phyloP scores from a whole-genome alignment of 768 basidiomycete species.

The Pilatotrama ljubarskyi region DNA sequence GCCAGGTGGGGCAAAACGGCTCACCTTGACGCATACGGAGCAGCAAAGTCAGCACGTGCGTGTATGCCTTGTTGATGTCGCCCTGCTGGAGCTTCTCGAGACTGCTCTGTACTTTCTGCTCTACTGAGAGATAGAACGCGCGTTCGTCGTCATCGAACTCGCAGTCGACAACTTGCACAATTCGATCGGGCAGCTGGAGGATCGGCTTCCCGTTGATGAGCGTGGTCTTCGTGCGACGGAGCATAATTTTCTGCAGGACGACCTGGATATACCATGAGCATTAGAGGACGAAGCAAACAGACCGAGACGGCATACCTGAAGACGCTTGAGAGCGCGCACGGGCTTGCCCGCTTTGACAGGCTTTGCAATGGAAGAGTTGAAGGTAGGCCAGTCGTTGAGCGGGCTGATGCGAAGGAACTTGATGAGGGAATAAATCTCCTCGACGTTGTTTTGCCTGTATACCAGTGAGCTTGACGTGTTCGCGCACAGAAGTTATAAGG shows the following conservation, averaged over 20 bases:
- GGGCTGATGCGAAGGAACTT: slow-evolving; percentile 87
- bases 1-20: slow-evolving; percentile 7
- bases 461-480: not conserved
- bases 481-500: not conserved
- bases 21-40: slow-evolving; percentile 88
- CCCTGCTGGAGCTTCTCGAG: slow-evolving; percentile 67
- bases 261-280: slow-evolving; percentile 42
- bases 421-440: slow-evolving; percentile 86
- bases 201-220: slow-evolving; percentile 77
- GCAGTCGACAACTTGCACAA: slow-evolving; percentile 71
- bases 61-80: slow-evolving; percentile 59
- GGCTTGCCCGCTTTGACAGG: slow-evolving; percentile 74
- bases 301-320: slow-evolving; percentile 66
- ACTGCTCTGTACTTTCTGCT: slow-evolving; percentile 33
- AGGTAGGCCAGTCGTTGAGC: slow-evolving; percentile 74
- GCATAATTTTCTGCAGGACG: slow-evolving; percentile 84
- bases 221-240: slow-evolving; percentile 80
- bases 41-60: slow-evolving; percentile 66
- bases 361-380: slow-evolving; percentile 75
- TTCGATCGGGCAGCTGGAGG: slow-evolving; percentile 76
- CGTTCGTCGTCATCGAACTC: slow-evolving; percentile 75
- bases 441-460: slow-evolving; percentile 81
- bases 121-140: slow-evolving; percentile 70
- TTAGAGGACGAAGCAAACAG: too few species aligned
- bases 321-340: slow-evolving; percentile 73